phyloP scores from a whole-genome alignment of 257 asterid species.

The Nicotiana benthamiana region DNA sequence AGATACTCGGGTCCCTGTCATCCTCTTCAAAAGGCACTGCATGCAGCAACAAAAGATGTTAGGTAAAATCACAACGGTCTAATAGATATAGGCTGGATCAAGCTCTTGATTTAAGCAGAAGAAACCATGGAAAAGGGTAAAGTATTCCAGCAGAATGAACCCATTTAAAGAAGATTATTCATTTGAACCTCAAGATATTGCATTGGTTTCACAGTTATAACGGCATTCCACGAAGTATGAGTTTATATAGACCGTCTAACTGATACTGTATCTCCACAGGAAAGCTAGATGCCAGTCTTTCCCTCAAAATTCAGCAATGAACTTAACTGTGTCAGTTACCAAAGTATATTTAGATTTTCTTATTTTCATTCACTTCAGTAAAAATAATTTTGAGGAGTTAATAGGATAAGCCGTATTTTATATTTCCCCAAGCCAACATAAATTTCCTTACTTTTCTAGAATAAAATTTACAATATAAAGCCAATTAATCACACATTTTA shows the following conservation, averaged over 20 bases:
- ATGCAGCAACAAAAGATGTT: conserved; percentile 15
- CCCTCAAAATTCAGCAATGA: neutral
- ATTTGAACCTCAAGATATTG: neutral
- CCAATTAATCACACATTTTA: neutral
- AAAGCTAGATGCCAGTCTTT: neutral
- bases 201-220: neutral
- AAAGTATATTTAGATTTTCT: neutral
- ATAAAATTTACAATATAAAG: neutral
- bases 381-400: neutral
- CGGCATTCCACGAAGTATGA: neutral
- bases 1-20: conserved; percentile 85
- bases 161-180: neutral
- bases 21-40: conserved; percentile 99
- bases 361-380: neutral
- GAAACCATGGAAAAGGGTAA: neutral
- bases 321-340: neutral
- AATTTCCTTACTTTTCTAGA: neutral
- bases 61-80: neutral
- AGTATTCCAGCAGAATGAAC: neutral
- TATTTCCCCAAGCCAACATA: neutral
- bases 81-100: neutral
- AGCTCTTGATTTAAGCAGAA: neutral
- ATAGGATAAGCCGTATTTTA: neutral
- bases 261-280: neutral
- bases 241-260: neutral